Conservation (phyloP, 2,329 filamentous ascomycete species). For the Mycosphaerella arachidis region DNA sequence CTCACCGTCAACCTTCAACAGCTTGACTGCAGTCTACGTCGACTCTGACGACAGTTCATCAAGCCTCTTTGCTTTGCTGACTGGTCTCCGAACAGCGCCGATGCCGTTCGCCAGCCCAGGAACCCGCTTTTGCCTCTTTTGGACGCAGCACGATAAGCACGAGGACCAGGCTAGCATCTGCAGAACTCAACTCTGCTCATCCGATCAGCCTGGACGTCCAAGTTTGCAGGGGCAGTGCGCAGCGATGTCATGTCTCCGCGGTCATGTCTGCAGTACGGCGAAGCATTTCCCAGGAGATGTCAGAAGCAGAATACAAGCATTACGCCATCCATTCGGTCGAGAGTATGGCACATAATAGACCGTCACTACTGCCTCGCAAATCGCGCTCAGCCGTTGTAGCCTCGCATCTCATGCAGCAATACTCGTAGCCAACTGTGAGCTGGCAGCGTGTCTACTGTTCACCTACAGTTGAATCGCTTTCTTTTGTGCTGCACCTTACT, state of each 20-base stretch:
- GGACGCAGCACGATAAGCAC: background rate
- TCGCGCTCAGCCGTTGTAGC: background rate
- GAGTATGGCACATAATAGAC: background rate
- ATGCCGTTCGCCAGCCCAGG: background rate
- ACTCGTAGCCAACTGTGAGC: background rate
- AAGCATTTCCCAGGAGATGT: constrained; percentile 3
- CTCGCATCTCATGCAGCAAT: background rate
- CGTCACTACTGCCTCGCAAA: background rate
- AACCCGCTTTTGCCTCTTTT: background rate
- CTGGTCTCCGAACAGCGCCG: background rate
- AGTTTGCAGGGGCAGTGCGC: background rate
- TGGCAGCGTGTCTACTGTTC: background rate
- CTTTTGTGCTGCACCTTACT: background rate
- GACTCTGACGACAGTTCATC: background rate
- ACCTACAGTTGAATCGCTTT: background rate
- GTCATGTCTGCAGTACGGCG: background rate
- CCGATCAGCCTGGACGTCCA: background rate
- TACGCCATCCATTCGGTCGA: background rate
- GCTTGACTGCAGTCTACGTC: background rate
- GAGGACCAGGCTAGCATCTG: background rate
- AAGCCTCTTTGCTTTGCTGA: background rate
- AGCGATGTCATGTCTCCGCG: background rate
- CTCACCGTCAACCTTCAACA: background rate
- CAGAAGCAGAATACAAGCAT: background rate
- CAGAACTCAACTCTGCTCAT: background rate